Evolutionary conservation across 2,329 filamentous ascomycete genomes (phyloP).

Genomic region (Stachybotrys chartarum): DNA sequence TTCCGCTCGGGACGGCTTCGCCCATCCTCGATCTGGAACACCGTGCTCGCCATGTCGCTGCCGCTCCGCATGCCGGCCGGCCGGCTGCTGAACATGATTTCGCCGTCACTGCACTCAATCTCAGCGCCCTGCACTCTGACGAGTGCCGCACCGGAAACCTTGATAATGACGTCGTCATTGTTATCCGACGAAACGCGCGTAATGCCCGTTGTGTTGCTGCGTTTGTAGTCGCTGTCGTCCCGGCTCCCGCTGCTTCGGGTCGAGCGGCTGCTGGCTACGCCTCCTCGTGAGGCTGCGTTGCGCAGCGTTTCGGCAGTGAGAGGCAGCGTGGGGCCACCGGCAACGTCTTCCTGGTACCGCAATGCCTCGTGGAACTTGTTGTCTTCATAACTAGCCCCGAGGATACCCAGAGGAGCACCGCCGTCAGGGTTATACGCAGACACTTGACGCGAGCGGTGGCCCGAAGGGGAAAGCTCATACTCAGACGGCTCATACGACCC

Average conservation of each 20-base stretch:
- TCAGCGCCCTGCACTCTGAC: slow-evolving; percentile 47
- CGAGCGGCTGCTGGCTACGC: slow-evolving; percentile 44
- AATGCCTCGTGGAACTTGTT: slow-evolving; percentile 31
- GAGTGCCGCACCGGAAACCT: slow-evolving; percentile 47
- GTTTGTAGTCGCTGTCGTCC: slow-evolving; percentile 57
- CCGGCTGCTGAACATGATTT: slow-evolving; percentile 46
- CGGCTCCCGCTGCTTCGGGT: slow-evolving; percentile 53
- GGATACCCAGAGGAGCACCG: slow-evolving; percentile 20
- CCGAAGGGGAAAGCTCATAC: slow-evolving; percentile 32
- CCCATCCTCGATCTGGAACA: slow-evolving; percentile 42
- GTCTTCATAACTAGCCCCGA: slow-evolving; percentile 24
- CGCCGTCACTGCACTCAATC: slow-evolving; percentile 52
- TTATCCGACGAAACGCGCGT: slow-evolving; percentile 44
- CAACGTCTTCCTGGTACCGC: slow-evolving; percentile 46
- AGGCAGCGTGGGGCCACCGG: slow-evolving; percentile 36
- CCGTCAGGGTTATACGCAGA: slow-evolving; percentile 32
- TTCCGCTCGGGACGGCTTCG: slow-evolving; percentile 34
- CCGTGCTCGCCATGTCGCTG: slow-evolving; percentile 41
- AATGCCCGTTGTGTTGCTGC: slow-evolving; percentile 54
- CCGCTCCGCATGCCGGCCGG: slow-evolving; percentile 18
- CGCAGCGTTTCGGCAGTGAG: slow-evolving; percentile 51
- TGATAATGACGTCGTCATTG: slow-evolving; percentile 56
- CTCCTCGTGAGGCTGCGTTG: slow-evolving; percentile 38
- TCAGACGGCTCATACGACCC: slow-evolving; percentile 29
- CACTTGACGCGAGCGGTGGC: slow-evolving; percentile 25